Evolutionary conservation across 495 filamentous ascomycete species (phyloP), one percentile per base, ranked within the genome.

Genomic region (Podospora didyma): DNA sequence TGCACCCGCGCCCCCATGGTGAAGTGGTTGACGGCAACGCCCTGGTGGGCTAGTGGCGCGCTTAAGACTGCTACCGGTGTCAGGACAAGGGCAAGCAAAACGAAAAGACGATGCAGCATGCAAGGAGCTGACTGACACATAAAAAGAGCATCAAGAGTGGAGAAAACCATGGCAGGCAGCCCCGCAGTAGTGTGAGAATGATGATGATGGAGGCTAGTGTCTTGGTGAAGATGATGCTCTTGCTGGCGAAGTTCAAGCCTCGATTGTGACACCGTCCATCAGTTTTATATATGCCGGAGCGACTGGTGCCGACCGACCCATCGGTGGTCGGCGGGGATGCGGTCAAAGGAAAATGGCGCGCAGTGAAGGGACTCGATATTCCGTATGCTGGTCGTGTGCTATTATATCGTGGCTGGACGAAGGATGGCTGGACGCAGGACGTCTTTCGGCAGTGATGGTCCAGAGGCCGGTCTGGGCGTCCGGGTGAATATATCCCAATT

Each of bases 21-120:
- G 48, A 57, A 46, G 59, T 62, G 57, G 44, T 59, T 58, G 7
- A 62, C 55, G 9, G 65, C 61, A 22, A 68, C 51, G 37, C 62
- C 65, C 16, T 59, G 59, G 55, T 52, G 45, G 19, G 61, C 35
- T 6, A 70, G 48, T 2, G 67, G 65, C n/a, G 63, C 55, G 37
- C 65, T 57, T 23, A 68, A 54, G 20, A 63, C 67, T 70, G 35
- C 2, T 22, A 28, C 16, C 9, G 7, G 16, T 51, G 51, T 51
- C 31, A 44, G 58, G 11, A 41, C 0, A n/a, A 26, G 26, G 1
- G 17, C 16, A 6, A 26, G 35, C 24, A 20, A 20, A 26, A 23
- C 1, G 19, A 47, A 42, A 5, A 17, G 49, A 41, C 6, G 7
- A 42, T 41, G 11, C 20, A n/a, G 46, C 5, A 0, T 26, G 12